Base-by-base conservation (phyloP, 192 early-diverging fungal genomes). In the Backusella circina region DNA sequence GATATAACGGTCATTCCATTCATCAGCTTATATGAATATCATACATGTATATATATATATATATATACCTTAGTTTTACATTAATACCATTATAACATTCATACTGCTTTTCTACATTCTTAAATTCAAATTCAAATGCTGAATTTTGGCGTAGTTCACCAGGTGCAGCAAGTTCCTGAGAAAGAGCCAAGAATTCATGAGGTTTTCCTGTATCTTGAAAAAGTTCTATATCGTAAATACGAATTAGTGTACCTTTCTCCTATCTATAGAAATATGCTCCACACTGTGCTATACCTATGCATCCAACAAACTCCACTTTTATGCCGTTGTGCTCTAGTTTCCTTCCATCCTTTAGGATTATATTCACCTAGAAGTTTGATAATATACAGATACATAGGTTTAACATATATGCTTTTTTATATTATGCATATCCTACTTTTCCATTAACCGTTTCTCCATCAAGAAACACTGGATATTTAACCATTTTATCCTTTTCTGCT, bases 81-180 rank as follows among this genome's bases (percentile, higher is more conserved):
- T 99, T 99, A 81, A 98, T 98, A 41, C 98, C 97, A 83, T 93
- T 93, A 79, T 99, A 99, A 81, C 94, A 93, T 79, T 99, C 98
- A 72, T 92, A 99, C 82, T 96, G 96, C 85, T 99, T 99, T 81
- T 99, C 97, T 15, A 99, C 94, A 77, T 96, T 97, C 78, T 98
- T 98, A 79, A 99, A 99, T 82, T 96, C 95, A 86, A 99, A 99
- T 36, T 93, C 93, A 87, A 90, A 98, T 71, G 86, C 89, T 15
- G 92, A 85, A 38, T 86, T 92, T 77, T 87, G 88, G 41, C 92
- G 87, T 71, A 99, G 83, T 84, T 97, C 96, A 1, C 95, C 97
- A 5, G 98, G 96, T 21, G 94, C 88, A 7, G 95, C 95, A 32
- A 99, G 89, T 82, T 99, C 97, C 82, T 98, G 97, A 35, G 93